Conservation (phyloP, 2,329 filamentous ascomycete species). For the Phyllosticta ampelicida region DNA sequence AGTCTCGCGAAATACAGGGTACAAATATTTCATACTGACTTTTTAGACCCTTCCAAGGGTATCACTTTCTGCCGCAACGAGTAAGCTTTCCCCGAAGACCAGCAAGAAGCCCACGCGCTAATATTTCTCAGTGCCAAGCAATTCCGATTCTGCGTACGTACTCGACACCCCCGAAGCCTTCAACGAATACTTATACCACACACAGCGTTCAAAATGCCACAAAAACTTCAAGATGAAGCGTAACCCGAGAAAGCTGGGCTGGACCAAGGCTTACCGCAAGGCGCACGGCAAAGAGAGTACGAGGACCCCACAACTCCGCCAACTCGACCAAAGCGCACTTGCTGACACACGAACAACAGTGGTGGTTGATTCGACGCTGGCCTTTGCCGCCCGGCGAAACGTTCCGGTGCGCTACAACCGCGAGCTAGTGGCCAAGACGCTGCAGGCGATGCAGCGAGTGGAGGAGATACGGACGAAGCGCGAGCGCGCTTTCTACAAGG, state of each 20-base stretch:
- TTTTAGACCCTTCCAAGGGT: slow-evolving; percentile 21
- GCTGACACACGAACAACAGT: slow-evolving; percentile 35
- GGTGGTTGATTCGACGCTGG: slow-evolving; percentile 90
- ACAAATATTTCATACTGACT: not conserved
- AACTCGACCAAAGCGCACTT: slow-evolving; percentile 21
- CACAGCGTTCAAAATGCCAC: slow-evolving; percentile 45
- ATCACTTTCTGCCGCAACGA: slow-evolving; percentile 58
- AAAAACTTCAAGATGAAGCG: slow-evolving; percentile 92
- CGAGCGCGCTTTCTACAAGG: slow-evolving; percentile 89
- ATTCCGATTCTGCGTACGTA: slow-evolving; percentile 50
- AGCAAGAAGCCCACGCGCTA: not conserved
- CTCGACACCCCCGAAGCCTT: slow-evolving; percentile 41
- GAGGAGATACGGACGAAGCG: slow-evolving; percentile 71
- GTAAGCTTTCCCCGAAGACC: not conserved
- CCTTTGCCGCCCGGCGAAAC: slow-evolving; percentile 88
- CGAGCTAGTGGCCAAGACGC: slow-evolving; percentile 74
- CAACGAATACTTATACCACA: not conserved
- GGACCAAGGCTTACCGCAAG: slow-evolving; percentile 89
- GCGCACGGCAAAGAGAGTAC: slow-evolving; percentile 62
- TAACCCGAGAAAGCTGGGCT: slow-evolving; percentile 90
- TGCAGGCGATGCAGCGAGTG: slow-evolving; percentile 86
- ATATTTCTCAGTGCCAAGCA: slow-evolving; percentile 35
- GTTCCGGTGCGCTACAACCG: slow-evolving; percentile 92
- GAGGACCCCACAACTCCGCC: slow-evolving; percentile 1
- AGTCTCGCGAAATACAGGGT: not conserved